Evolutionary conservation across 805 yeast species (phyloP).

Genomic region (Lachancea quebecensis): DNA sequence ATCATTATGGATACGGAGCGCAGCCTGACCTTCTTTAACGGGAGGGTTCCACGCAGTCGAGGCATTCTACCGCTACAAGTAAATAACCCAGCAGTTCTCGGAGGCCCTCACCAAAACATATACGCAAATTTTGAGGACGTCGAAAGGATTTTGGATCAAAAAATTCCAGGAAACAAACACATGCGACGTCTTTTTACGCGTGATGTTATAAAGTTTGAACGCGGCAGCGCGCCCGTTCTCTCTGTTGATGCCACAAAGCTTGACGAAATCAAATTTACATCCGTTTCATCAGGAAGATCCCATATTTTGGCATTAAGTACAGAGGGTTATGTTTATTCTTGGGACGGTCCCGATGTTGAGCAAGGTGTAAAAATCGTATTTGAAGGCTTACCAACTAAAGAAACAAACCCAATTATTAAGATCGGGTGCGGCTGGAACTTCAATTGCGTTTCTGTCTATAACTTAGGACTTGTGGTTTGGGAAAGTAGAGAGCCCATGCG

Average conservation of each 20-base stretch:
- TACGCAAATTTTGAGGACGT: constrained; percentile 22
- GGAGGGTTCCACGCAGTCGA: constrained; percentile 7
- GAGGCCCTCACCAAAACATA: constrained; percentile 24
- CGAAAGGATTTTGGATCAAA: constrained; percentile 16
- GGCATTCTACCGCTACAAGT: constrained; percentile 17
- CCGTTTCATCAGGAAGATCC: constrained; percentile 55
- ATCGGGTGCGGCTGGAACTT: constrained; percentile 65
- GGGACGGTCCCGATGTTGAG: constrained; percentile 45
- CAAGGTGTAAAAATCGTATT: constrained; percentile 42
- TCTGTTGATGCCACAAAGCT: constrained; percentile 12
- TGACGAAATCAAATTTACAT: constrained; percentile 33
- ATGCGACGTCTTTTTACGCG: constrained; percentile 27
- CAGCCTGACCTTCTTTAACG: constrained; percentile 11
- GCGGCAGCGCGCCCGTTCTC: constrained; percentile 4
- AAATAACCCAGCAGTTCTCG: constrained; percentile 14
- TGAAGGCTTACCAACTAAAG: constrained; percentile 18
- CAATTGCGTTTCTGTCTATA: constrained; percentile 42
- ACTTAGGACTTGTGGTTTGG: constrained; percentile 58
- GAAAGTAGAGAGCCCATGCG: constrained; percentile 29
- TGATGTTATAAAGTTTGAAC: constrained; percentile 20
- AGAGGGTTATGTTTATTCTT: constrained; percentile 44
- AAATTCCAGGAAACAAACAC: constrained; percentile 23
- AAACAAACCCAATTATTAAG: constrained; percentile 34
- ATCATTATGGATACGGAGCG: constrained; percentile 21
- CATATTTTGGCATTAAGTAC: constrained; percentile 58